These are phyloP conservation scores for Sphaerulina musiva DNA, from an alignment of 2,329 filamentous ascomycete genomes.

Conservation along the genomic window DNA sequence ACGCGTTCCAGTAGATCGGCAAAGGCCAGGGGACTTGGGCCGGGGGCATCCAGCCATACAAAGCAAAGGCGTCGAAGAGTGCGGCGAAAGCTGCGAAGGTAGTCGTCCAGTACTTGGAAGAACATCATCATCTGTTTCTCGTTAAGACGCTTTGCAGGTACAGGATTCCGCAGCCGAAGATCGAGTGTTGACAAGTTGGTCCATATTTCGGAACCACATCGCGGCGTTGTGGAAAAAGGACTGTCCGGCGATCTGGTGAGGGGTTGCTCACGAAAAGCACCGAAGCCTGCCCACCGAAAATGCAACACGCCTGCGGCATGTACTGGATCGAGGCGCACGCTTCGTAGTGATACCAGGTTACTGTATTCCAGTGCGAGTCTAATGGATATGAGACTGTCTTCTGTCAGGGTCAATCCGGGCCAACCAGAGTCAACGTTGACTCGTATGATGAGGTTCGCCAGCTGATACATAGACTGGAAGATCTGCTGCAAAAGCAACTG, in stretches of 20 bases:
- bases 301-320: constrained; percentile 32
- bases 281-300: constrained; percentile 30
- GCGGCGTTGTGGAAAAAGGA: not conserved
- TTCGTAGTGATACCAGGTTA: constrained; percentile 18
- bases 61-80: constrained; percentile 28
- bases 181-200: constrained; percentile 25
- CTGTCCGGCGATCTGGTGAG: not conserved
- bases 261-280: constrained; percentile 20
- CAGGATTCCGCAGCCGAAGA: constrained; percentile 27
- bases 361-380: constrained; percentile 27
- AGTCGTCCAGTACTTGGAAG: constrained; percentile 29
- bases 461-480: not conserved
- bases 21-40: constrained; percentile 29
- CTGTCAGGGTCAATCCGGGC: constrained; percentile 26
- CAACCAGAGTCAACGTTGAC: constrained; percentile 27
- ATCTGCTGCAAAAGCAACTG: constrained; percentile 17
- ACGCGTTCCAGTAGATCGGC: constrained; percentile 17
- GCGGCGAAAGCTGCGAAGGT: constrained; percentile 28
- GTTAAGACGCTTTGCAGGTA: constrained; percentile 13
- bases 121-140: constrained; percentile 25
- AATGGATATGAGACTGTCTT: constrained; percentile 25
- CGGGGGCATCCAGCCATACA: constrained; percentile 29
- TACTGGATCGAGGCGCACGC: constrained; percentile 24
- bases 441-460: constrained; percentile 20
- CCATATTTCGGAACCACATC: constrained; percentile 21